These are phyloP conservation scores for Coffea canephora DNA, from an alignment of 257 asterid species.

Conservation along the genomic window DNA sequence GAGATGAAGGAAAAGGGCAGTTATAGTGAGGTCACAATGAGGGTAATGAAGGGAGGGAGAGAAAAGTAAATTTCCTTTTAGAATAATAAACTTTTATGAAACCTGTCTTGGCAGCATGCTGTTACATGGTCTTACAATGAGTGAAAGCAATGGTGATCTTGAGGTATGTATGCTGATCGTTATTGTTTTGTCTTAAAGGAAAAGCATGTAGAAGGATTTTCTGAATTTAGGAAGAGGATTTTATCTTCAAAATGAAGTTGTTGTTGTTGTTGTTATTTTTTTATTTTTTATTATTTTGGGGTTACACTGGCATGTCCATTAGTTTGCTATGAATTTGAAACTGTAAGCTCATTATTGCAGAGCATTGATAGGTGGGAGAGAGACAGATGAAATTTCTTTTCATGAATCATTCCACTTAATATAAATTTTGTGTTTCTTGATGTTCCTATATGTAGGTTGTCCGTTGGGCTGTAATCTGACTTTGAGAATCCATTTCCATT, in stretches of 20 bases:
- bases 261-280: neutral
- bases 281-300: too few species aligned
- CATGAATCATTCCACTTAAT: neutral
- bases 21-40: neutral
- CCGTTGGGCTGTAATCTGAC: neutral
- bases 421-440: neutral
- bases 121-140: slow-evolving; percentile 73
- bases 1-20: neutral
- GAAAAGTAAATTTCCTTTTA: neutral
- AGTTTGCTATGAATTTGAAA: neutral
- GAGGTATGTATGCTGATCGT: slow-evolving; percentile 55
- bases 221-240: neutral
- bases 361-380: neutral
- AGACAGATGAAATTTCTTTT: neutral
- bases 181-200: neutral
- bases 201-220: neutral
- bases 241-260: neutral
- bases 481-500: neutral
- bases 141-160: slow-evolving; percentile 87
- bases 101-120: slow-evolving; percentile 70
- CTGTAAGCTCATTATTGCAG: neutral
- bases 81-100: neutral
- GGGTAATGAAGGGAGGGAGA: neutral
- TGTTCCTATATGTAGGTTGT: neutral
- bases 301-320: neutral